Conservation (phyloP, 1,284 basidiomycete species). For the Fomitopsis betulina region DNA sequence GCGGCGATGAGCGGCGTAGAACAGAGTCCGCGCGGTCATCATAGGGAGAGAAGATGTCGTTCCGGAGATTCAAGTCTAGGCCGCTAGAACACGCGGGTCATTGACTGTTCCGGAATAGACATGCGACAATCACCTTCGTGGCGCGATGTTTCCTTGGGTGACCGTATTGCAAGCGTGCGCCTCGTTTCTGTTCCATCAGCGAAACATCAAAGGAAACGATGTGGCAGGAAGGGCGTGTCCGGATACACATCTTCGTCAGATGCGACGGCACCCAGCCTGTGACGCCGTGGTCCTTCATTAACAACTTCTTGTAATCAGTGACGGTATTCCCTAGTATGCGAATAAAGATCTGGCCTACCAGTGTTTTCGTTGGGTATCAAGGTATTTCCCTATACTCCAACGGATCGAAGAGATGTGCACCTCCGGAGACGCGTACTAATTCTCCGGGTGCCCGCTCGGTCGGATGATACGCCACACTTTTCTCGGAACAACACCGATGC, state of each 20-base stretch:
- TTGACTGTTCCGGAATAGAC: neutral
- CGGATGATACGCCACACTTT: no score
- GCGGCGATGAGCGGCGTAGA: no score
- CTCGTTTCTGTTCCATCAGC: neutral
- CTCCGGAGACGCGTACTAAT: no score
- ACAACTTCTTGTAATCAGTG: no score
- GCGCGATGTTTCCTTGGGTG: neutral
- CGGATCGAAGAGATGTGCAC: no score
- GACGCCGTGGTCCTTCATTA: neutral
- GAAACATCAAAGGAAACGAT: neutral
- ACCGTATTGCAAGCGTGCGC: neutral
- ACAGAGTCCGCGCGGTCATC: neutral
- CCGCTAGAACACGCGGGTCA: neutral
- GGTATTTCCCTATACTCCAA: no score
- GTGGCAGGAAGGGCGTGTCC: neutral
- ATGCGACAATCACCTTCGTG: neutral
- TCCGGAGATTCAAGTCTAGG: neutral
- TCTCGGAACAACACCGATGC: no score
- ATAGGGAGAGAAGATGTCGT: neutral
- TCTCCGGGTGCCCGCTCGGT: no score
- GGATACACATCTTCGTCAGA: neutral
- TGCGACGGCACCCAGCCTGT: neutral
- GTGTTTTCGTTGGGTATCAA: no score
- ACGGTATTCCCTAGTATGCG: no score
- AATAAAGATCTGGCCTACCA: no score